Evolutionary conservation across 371 early-diverging fungal species (phyloP).

Genomic region (Rhizopus stolonifer): DNA sequence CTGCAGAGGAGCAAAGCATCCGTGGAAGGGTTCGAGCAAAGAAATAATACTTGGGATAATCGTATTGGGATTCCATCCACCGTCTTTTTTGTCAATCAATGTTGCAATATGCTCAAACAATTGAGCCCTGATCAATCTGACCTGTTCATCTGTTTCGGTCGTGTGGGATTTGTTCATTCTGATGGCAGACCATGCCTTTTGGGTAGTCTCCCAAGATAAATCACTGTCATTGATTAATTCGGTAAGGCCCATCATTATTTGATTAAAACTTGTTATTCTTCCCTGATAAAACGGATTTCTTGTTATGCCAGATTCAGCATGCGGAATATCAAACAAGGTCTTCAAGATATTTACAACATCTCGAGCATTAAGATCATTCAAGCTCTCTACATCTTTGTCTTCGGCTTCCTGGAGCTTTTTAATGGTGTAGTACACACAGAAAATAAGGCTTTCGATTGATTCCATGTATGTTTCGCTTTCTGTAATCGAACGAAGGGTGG

Average conservation of each 20-base stretch:
- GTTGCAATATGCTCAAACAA: background rate
- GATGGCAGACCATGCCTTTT: background rate
- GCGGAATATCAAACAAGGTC: background rate
- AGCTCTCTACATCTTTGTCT: background rate
- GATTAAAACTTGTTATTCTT: background rate
- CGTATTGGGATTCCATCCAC: background rate
- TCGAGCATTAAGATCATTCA: background rate
- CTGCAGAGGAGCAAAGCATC: slow-evolving; percentile 1
- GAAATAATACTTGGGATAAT: background rate
- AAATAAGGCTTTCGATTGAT: background rate
- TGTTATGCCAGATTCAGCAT: background rate
- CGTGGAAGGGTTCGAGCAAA: background rate
- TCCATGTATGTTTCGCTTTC: background rate
- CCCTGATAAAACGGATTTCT: background rate
- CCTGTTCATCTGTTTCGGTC: slow-evolving; percentile 51
- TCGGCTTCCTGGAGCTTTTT: background rate
- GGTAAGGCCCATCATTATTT: background rate
- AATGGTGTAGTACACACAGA: background rate
- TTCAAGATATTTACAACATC: background rate
- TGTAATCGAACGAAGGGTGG: background rate
- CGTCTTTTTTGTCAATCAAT: background rate
- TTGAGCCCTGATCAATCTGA: slow-evolving; percentile 11
- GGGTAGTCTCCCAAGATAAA: background rate
- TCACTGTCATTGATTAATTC: background rate
- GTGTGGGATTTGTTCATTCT: slow-evolving; percentile 31